Base-by-base conservation (phyloP, 441 rosid species). In the Pelargonium citronellum region DNA sequence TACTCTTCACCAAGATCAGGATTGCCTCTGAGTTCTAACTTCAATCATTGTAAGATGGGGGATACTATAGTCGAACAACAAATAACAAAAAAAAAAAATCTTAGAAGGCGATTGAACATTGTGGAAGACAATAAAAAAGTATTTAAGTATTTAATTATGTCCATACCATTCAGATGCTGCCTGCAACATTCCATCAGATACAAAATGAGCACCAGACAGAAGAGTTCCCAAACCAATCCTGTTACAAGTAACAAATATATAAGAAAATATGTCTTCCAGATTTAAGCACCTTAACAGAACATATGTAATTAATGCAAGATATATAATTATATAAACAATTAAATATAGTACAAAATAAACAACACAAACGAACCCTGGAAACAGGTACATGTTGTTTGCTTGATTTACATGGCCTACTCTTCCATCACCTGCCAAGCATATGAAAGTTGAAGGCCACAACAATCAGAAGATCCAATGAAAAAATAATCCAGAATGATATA, bases 311-410 rank as follows among this genome's bases (percentile, higher is more conserved):
- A 60, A 30, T 60, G 12, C 34, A 20, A 60, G 37, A 60, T 60
- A 17, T n/a, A 4, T 16, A 65, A 39, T 8, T 72, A 24, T 4
- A 44, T 2, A 20, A n/a, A 12, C 16, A 58, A 68, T 9, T 58
- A 34, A 46, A 67, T 20, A 51, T 62, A n/a, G 37, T 69, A 58
- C 7, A 49, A 68, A 27, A 65, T 60, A 60, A 60, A 22, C 34
- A 70, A 47, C 30, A 41, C 78, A 74, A 34, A 76, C 97, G 49
- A 68, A 95, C 97, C 99, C 99, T 0, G 97, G 99, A 84, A 95
- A 95, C 69, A 95, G 88, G 83, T 95, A 95, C 99, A 95, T 92
- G 83, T 95, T 95, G 83, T 95, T 95, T 73, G 97, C 97, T 76
- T 92, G 99, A 85, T 95, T 95, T 73, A 88, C 99, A 83, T 90